Evolutionary conservation across 805 yeast genomes (phyloP), one percentile per base, ranked within the genome.

Genomic region (Sungouiella thailandica): DNA sequence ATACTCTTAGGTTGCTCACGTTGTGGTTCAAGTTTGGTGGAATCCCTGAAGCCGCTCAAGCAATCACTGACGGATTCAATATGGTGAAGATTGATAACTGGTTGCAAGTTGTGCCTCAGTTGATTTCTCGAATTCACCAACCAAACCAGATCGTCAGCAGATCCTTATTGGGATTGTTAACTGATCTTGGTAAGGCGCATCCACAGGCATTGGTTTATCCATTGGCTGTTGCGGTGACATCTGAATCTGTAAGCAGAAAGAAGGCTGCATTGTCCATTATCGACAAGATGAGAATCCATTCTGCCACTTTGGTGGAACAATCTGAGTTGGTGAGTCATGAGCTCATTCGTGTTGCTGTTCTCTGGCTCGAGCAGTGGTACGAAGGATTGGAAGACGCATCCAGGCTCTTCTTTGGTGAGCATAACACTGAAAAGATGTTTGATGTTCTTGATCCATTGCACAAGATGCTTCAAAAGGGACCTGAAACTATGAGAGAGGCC

Each of bases 281-380:
- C 45, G 96, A 88, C 43, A 87, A 86, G 53, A 86, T 93, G 95
- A 70, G 95, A 44, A 72, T 81, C 3, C 97, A 93, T 48, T 84
- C 95, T 27, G 74, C 97, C 0, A 62, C 67, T 0, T 65, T 93
- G 40, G 96, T 93, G 17, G 88, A 83, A 42, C 97, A 93, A 54
- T 89, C 97, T 0, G 96, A 88, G 47, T 58, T 89, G 35, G 97
- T 93, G n/a, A 84, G 95, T 61, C 80, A 80, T 45, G 98, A 93
- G 52, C 73, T 93, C 36, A 89, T 93, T 42, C 70, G 97, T 45
- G 96, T 88, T 12, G 96, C 97, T 1, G 96, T 90, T 3, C 61
- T 93, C 40, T 89, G 98, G 97, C 95, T 88, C 51, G 99, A 93
- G 52, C 82, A 83, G 54, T 93, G 99, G 98, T 89, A 88, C 48